Evolutionary conservation across 208 protist species (phyloP), one percentile per base, ranked within the genome.

Genomic region (Herpetomonas tarakana): DNA sequence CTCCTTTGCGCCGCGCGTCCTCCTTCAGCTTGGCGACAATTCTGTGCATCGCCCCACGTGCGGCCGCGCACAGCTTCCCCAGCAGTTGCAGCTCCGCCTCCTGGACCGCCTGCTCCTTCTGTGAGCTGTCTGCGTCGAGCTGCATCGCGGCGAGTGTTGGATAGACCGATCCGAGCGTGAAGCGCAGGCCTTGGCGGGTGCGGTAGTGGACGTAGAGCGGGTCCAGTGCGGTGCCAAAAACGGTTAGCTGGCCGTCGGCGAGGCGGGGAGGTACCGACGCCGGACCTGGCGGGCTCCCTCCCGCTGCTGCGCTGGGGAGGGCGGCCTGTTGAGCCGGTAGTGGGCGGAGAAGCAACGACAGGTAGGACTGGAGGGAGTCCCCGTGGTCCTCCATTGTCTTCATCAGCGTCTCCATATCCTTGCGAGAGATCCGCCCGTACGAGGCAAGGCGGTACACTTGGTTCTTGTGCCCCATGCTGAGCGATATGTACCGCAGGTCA

Each of bases 161-260:
- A 11, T 52, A 29, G 11, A 9, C 19, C 6, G 26, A 45, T 24
- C 67, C 64, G n/a, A 80, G 58, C 19, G 45, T 63, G 53, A 88
- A 82, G 24, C 76, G 77, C 14, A 82, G 68, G 50, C 79, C 69
- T 6, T 57, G 51, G 26, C 74, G 74, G 25, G 73, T 69, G 28
- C 59, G 73, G 62, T 88, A 84, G 39, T 68, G 75, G 7, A 77
- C 47, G 57, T 76, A 81, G 19, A 84, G 62, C 16, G 73, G 62
- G 45, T 81, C 71, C 6, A 58, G 52, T 1, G 71, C 54, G 2
- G 71, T 49, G 26, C 74, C 81, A 26, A 81, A 66, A 38, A 84
- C 55, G 47, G 52, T 58, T 52, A 82, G 59, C 28, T 69, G 63
- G 11, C 74, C 81, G 61, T 83, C 76, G 1, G 73, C 31, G 26